A percentile compares a stretch with the other conserved stretches of the same genome.
Evolutionary conservation across 192 early-diverging fungal species (phyloP).

Genomic region (Coemansia sp.): DNA sequence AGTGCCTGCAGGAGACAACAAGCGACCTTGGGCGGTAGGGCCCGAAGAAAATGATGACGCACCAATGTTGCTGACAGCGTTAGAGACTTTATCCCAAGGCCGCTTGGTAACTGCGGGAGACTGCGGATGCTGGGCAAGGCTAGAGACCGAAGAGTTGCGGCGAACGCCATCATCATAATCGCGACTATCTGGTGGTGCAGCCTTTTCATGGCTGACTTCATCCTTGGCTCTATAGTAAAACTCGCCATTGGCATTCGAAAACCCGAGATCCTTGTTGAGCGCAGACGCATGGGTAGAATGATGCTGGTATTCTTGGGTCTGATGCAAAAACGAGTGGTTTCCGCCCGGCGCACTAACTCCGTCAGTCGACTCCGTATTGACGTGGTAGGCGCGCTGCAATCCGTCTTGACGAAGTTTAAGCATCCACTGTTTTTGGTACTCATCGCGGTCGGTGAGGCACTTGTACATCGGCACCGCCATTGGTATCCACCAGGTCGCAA

Average conservation of each 20-base stretch:
- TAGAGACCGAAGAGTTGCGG: neutral
- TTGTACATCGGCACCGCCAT: slow-evolving; percentile 44
- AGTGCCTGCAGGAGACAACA: neutral
- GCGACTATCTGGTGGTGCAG: neutral
- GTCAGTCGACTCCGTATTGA: neutral
- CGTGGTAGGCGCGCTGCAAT: slow-evolving; percentile 36
- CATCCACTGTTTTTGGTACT: slow-evolving; percentile 27
- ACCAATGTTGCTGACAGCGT: neutral
- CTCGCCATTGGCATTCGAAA: neutral
- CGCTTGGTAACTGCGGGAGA: neutral
- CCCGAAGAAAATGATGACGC: neutral
- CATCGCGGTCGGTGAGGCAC: slow-evolving; percentile 24
- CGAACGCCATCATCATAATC: neutral
- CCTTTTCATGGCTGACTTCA: neutral
- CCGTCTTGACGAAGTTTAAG: slow-evolving; percentile 33
- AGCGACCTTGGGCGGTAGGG: neutral
- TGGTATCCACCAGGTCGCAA: slow-evolving; percentile 43
- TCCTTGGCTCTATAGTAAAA: neutral
- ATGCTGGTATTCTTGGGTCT: neutral
- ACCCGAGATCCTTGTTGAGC: neutral
- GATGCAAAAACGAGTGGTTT: neutral
- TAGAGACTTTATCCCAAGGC: neutral
- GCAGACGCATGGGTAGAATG: no score
- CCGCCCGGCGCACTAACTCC: neutral
- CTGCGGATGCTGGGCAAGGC: neutral